Evolutionary conservation across 2,329 filamentous ascomycete genomes (phyloP).

Genomic region (Oidium heveae): DNA sequence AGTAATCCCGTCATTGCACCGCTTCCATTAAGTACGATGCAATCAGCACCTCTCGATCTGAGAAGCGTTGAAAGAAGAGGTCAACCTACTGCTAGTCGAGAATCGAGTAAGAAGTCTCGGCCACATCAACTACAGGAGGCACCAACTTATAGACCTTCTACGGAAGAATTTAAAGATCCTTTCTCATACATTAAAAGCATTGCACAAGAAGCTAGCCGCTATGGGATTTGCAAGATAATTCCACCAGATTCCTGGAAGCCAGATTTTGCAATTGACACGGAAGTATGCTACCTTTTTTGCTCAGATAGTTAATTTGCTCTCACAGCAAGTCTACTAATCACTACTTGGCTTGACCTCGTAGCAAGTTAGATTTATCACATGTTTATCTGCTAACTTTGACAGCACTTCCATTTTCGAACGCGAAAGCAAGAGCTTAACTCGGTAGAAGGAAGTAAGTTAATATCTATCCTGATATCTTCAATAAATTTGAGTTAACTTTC

Average conservation of each 20-base stretch:
- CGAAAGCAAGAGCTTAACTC: conserved; percentile 92
- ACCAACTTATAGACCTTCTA: conserved; percentile 69
- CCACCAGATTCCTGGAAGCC: conserved; percentile 88
- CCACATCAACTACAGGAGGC: conserved; percentile 74
- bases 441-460: conserved; percentile 71
- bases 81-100: conserved; percentile 49
- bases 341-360: too few species aligned
- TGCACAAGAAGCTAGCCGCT: conserved; percentile 58
- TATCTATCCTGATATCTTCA: conserved; percentile 1
- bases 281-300: conserved; percentile 30
- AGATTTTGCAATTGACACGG: conserved; percentile 84
- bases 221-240: conserved; percentile 86
- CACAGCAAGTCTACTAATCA: neutral
- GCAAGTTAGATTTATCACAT: too few species aligned
- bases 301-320: too few species aligned
- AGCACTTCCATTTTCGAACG: conserved; percentile 94
- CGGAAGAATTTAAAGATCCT: conserved; percentile 86
- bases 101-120: conserved; percentile 51
- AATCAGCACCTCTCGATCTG: conserved; percentile 42
- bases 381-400: conserved; percentile 9
- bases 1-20: conserved; percentile 12
- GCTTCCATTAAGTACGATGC: conserved; percentile 14
- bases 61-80: conserved; percentile 79
- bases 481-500: conserved; percentile 2
- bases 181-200: conserved; percentile 89